These are phyloP conservation scores for Kockovaella imperatae DNA, from an alignment of 768 basidiomycete species.

Conservation along the genomic window DNA sequence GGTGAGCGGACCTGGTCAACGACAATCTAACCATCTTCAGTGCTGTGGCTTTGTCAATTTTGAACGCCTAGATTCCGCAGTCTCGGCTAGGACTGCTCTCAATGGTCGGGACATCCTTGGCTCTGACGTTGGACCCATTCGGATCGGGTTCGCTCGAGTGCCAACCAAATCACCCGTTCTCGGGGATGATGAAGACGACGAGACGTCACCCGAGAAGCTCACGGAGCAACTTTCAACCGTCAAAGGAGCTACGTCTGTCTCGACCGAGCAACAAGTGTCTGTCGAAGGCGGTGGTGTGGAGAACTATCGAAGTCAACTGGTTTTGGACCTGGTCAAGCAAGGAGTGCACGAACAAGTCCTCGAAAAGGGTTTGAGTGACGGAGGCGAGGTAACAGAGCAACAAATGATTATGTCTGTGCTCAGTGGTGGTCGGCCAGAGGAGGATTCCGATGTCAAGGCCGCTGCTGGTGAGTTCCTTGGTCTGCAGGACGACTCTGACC, in stretches of 20 bases:
- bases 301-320: slow-evolving; percentile 85
- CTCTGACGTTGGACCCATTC: slow-evolving; percentile 89
- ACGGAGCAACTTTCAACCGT: slow-evolving; percentile 55
- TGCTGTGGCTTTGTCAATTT: slow-evolving; percentile 66
- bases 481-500: background rate
- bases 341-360: slow-evolving; percentile 41
- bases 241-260: slow-evolving; percentile 84
- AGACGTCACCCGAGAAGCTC: slow-evolving; percentile 49
- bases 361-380: slow-evolving; percentile 40
- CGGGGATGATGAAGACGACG: slow-evolving; percentile 50
- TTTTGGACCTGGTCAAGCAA: slow-evolving; percentile 40
- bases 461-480: slow-evolving; percentile 61
- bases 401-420: slow-evolving; percentile 96
- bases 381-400: slow-evolving; percentile 68
- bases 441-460: slow-evolving; percentile 74
- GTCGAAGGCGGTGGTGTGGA: slow-evolving; percentile 67
- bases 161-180: slow-evolving; percentile 59
- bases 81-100: slow-evolving; percentile 86
- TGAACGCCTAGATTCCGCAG: slow-evolving; percentile 92
- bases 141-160: slow-evolving; percentile 94
- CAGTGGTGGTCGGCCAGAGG: slow-evolving; percentile 63
- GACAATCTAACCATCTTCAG: slow-evolving; percentile 8
- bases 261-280: slow-evolving; percentile 86
- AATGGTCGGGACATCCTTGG: slow-evolving; percentile 95
- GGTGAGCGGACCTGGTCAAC: slow-evolving; percentile 59